phyloP scores from a whole-genome alignment of 2,329 filamentous ascomycete genomes.

The Mariannaea sp. region DNA sequence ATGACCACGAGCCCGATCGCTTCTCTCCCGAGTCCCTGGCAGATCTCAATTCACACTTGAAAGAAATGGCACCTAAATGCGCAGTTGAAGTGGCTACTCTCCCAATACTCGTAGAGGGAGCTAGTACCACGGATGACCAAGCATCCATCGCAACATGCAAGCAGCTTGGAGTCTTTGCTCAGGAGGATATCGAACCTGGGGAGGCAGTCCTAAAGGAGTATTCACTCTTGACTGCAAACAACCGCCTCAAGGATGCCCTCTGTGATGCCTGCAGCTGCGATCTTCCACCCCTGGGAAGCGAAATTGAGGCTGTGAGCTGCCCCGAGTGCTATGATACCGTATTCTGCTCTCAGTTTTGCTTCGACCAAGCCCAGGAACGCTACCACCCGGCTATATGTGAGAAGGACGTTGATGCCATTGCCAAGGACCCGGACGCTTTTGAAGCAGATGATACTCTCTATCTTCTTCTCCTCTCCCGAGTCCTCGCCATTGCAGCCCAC shows the following conservation, averaged over 20 bases:
- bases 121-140: conserved; percentile 54
- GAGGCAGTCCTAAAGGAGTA: conserved; percentile 81
- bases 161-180: conserved; percentile 91
- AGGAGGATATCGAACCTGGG: conserved; percentile 75
- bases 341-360: conserved; percentile 67
- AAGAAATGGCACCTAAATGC: conserved; percentile 75
- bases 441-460: conserved; percentile 67
- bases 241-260: conserved; percentile 80
- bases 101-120: conserved; percentile 68
- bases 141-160: conserved; percentile 63
- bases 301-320: conserved; percentile 57
- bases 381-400: conserved; percentile 71
- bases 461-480: conserved; percentile 64
- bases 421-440: conserved; percentile 64
- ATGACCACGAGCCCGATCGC: conserved; percentile 69
- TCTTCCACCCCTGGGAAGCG: conserved; percentile 63
- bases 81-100: conserved; percentile 77
- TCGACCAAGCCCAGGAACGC: conserved; percentile 58
- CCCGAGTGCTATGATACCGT: conserved; percentile 68
- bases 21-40: conserved; percentile 70
- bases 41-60: conserved; percentile 73
- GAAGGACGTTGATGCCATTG: conserved; percentile 67
- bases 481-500: conserved; percentile 66
- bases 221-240: conserved; percentile 86
- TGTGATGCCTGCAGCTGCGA: conserved; percentile 87